Conservation (phyloP, 2,329 filamentous ascomycete genomes). For the Elsinoe necatrix region DNA sequence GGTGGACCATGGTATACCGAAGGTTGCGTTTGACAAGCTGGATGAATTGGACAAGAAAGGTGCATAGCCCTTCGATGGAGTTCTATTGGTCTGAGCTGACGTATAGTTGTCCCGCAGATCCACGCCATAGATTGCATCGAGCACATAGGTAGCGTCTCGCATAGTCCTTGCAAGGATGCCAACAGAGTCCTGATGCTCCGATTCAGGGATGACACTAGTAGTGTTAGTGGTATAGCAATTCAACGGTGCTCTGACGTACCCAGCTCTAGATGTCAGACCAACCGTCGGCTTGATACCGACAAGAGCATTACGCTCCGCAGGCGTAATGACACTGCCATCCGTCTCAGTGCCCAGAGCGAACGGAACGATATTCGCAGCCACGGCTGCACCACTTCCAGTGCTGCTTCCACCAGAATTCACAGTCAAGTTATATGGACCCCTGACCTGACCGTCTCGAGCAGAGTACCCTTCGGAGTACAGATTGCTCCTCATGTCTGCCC, state of each 20-base stretch:
- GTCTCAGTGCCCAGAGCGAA: constrained; percentile 68
- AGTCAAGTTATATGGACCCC: constrained; percentile 61
- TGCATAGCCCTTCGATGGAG: constrained; percentile 49
- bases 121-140: constrained; percentile 60
- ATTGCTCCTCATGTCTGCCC: constrained; percentile 63
- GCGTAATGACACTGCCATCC: constrained; percentile 60
- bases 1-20: constrained; percentile 63
- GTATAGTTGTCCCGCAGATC: constrained; percentile 61
- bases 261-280: constrained; percentile 55
- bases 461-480: constrained; percentile 62
- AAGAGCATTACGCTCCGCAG: constrained; percentile 58
- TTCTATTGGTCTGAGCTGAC: constrained; percentile 45
- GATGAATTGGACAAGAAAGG: constrained; percentile 48
- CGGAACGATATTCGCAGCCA: constrained; percentile 53
- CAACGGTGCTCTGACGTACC: constrained; percentile 17
- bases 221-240: not conserved
- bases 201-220: constrained; percentile 50
- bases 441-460: constrained; percentile 53
- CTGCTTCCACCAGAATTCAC: constrained; percentile 61
- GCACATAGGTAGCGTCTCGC: constrained; percentile 56
- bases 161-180: constrained; percentile 61
- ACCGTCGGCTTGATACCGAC: constrained; percentile 72
- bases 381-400: constrained; percentile 56
- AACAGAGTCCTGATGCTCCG: constrained; percentile 59
- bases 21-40: constrained; percentile 52